Percentiles rank a stretch among this genome's conserved stretches.
Evolutionary conservation across 768 basidiomycete species (phyloP).

Genomic region (Neoboletus magnificus): DNA sequence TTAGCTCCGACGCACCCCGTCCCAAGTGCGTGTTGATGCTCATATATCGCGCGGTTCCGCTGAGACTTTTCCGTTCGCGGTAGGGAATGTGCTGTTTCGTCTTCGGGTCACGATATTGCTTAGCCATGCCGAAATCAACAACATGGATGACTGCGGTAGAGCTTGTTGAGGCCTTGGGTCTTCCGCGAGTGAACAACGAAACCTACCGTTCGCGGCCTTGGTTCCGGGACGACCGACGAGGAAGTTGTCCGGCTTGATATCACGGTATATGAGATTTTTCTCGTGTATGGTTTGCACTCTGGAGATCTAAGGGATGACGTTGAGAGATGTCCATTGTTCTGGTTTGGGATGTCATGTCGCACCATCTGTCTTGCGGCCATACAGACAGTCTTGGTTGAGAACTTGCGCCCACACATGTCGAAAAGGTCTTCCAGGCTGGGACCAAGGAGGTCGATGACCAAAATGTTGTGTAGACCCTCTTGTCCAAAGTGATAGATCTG

Average conservation of each 20-base stretch:
- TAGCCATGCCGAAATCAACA: conserved; percentile 99
- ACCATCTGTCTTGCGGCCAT: conserved; percentile 99
- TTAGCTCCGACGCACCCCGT: conserved; percentile 56
- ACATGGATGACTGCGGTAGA: conserved; percentile 70
- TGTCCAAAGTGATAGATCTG: conserved; percentile 99
- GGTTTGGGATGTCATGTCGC: conserved; percentile 27
- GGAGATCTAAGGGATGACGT: conserved; percentile 56
- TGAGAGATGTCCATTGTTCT: conserved; percentile 3
- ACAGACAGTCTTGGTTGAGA: conserved; percentile 96
- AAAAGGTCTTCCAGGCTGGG: conserved; percentile 97
- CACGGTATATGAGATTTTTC: conserved; percentile 98
- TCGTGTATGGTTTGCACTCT: conserved; percentile 98
- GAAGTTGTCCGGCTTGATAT: conserved; percentile 99
- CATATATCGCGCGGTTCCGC: conserved; percentile 99
- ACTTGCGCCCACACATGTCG: conserved; percentile 98
- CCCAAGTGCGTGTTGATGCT: conserved; percentile 99
- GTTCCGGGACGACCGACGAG: conserved; percentile 92
- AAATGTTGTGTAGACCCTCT: conserved; percentile 96
- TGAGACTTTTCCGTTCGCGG: conserved; percentile 94
- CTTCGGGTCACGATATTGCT: conserved; percentile 98
- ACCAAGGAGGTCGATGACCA: conserved; percentile 96
- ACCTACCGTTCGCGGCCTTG: conserved; percentile 76
- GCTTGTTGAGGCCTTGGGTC: background rate
- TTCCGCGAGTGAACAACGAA: background rate
- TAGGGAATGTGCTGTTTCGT: conserved; percentile 99